phyloP scores from a whole-genome alignment of 164 flowering plant genomes.

The Magnolia kwangsiensis region DNA sequence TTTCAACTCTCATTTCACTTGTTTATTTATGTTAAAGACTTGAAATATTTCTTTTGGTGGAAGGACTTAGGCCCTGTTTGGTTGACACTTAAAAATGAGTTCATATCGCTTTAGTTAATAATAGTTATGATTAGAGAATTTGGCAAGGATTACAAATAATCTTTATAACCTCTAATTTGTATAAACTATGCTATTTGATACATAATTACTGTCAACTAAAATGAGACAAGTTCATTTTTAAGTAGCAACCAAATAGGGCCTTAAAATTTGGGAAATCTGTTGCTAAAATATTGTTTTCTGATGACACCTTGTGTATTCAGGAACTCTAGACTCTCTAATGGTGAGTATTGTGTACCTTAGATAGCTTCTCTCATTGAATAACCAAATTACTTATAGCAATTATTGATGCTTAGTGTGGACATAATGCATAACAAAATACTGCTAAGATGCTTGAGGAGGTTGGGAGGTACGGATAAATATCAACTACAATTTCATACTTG shows the following conservation, averaged over 20 bases:
- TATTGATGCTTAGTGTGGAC: constrained; percentile 61
- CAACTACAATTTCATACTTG: constrained; percentile 11
- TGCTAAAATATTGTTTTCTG: constrained; percentile 11
- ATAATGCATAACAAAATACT: constrained; percentile 54
- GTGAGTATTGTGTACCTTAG: constrained; percentile 44
- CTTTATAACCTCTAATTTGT: background rate
- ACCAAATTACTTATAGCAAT: constrained; percentile 12
- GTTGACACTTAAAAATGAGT: background rate
- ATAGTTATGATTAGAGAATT: background rate
- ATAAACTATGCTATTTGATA: no score
- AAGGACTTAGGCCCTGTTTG: background rate
- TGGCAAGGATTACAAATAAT: background rate
- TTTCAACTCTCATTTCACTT: background rate
- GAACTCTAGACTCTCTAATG: constrained; percentile 84
- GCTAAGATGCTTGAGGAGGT: constrained; percentile 72
- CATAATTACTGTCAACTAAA: constrained; percentile 54
- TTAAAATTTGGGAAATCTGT: background rate
- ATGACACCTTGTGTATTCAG: constrained; percentile 34
- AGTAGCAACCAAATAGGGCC: background rate
- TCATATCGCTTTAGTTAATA: background rate
- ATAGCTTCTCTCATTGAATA: constrained; percentile 8
- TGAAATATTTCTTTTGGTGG: background rate
- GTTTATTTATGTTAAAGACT: background rate
- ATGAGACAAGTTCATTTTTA: constrained; percentile 37
- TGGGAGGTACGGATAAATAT: constrained; percentile 43